Conservation (phyloP, 352 stramenopile species). For the Phytophthora europaea region DNA sequence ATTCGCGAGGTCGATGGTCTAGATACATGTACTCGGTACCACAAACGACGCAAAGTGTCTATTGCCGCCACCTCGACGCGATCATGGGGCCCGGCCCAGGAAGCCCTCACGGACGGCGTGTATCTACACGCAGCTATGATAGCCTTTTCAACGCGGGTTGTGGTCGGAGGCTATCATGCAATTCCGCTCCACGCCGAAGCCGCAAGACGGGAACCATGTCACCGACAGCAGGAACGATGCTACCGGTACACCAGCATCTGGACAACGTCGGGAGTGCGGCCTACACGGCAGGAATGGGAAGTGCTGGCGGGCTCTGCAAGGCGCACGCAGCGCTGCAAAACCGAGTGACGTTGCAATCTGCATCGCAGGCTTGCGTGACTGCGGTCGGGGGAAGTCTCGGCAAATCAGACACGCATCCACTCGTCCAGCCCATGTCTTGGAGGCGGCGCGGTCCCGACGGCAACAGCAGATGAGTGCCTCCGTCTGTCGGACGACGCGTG, state of each 20-base stretch:
- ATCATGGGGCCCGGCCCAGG: not conserved
- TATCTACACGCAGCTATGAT: not conserved
- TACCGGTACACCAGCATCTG: not conserved
- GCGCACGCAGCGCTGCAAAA: not conserved
- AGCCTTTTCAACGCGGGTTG: not conserved
- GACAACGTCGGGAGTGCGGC: not conserved
- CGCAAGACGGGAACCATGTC: not conserved
- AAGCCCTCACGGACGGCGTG: not conserved
- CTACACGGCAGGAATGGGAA: constrained; percentile 11
- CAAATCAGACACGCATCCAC: constrained; percentile 32
- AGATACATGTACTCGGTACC: too few relatives aligned
- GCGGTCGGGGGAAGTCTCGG: constrained; percentile 5
- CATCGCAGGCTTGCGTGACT: constrained; percentile 6
- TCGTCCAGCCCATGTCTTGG: constrained; percentile 25
- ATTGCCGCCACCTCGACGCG: not conserved
- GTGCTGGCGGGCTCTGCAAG: constrained; percentile 8
- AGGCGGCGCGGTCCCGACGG: constrained; percentile 1
- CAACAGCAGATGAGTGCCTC: constrained; percentile 27
- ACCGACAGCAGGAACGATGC: not conserved
- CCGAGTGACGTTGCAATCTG: not conserved
- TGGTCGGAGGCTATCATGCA: not conserved
- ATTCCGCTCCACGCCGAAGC: not conserved
- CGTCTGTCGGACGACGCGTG: constrained; percentile 12
- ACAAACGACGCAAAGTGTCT: not conserved
- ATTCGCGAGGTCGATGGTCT: too few relatives aligned